These are phyloP conservation scores for Plantago lanceolata DNA, from an alignment of 305 asterid genomes.

Conservation along the genomic window DNA sequence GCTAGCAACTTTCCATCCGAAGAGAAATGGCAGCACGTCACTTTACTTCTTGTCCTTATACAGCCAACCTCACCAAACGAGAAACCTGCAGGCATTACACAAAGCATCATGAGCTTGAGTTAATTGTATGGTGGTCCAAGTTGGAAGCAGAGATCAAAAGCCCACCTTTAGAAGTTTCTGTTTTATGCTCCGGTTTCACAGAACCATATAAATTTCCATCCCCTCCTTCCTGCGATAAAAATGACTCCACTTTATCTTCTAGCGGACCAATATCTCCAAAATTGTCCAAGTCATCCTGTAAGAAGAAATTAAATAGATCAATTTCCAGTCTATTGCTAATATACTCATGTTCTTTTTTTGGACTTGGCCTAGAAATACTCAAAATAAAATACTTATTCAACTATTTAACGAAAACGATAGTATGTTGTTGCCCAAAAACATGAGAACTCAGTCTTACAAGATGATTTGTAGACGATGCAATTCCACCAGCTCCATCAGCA, in stretches of 20 bases:
- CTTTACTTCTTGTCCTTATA: constrained; percentile 83
- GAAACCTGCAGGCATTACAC: constrained; percentile 50
- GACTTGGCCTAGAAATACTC: not conserved
- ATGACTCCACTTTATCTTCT: constrained; percentile 37
- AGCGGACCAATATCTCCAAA: constrained; percentile 74
- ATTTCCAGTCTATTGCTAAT: constrained; percentile 1
- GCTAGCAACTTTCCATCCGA: constrained; percentile 97
- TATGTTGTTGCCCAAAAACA: constrained; percentile 10
- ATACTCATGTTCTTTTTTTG: not conserved
- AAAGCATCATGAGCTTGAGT: constrained; percentile 4
- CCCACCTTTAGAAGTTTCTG: constrained; percentile 77
- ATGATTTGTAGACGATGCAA: constrained; percentile 90
- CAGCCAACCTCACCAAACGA: constrained; percentile 92
- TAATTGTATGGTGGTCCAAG: constrained; percentile 20
- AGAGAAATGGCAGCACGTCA: constrained; percentile 95
- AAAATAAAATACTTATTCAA: not conserved
- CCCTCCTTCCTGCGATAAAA: constrained; percentile 43
- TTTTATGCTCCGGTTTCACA: constrained; percentile 74
- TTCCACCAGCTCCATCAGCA: constrained; percentile 80
- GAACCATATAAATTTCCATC: constrained; percentile 78
- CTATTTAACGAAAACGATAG: constrained; percentile 8
- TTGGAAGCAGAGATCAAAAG: constrained; percentile 19
- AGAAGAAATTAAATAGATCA: constrained; percentile 9
- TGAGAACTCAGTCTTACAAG: constrained; percentile 50
- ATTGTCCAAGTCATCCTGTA: constrained; percentile 83